phyloP scores from a whole-genome alignment of 1,284 basidiomycete species.

The Ustilago curta region DNA sequence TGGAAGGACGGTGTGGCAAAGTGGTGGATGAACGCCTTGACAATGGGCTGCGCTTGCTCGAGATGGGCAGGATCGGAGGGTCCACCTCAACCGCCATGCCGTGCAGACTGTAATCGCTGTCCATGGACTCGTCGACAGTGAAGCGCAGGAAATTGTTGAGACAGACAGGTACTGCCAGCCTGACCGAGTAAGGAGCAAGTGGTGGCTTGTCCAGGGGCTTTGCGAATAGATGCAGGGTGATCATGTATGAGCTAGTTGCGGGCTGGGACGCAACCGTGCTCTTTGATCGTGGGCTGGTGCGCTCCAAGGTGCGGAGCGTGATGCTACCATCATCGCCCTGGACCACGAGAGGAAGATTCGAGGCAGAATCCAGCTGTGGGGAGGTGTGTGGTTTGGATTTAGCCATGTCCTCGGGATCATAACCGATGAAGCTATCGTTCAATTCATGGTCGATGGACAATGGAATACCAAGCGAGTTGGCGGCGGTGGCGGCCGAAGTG shows the following conservation, averaged over 20 bases:
- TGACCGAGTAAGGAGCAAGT: conserved; percentile 19
- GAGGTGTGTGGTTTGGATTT: not conserved
- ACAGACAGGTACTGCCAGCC: conserved; percentile 33
- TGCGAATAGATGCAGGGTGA: conserved; percentile 25
- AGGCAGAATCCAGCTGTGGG: not conserved
- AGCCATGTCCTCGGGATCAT: not conserved
- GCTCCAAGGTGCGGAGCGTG: conserved; percentile 3
- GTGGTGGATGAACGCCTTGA: conserved; percentile 8
- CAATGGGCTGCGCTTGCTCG: conserved; percentile 2
- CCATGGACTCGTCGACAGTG: conserved; percentile 40
- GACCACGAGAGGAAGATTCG: conserved; percentile 15
- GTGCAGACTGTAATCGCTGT: conserved; percentile 5
- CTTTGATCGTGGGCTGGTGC: conserved; percentile 24
- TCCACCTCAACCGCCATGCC: conserved; percentile 46
- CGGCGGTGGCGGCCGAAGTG: conserved; percentile 36
- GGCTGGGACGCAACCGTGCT: not conserved
- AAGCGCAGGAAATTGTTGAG: conserved; percentile 46
- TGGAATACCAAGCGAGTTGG: conserved; percentile 35
- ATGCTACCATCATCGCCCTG: conserved; percentile 14
- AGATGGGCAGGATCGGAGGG: conserved; percentile 32
- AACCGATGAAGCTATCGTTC: conserved; percentile 33
- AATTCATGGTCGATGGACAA: conserved; percentile 33
- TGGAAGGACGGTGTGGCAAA: conserved; percentile 15
- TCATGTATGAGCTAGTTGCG: conserved; percentile 20
- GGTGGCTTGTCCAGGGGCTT: conserved; percentile 24